Evolutionary conservation across 192 early-diverging fungal genomes (phyloP).

Genomic region (Geosiphon pyriformis): DNA sequence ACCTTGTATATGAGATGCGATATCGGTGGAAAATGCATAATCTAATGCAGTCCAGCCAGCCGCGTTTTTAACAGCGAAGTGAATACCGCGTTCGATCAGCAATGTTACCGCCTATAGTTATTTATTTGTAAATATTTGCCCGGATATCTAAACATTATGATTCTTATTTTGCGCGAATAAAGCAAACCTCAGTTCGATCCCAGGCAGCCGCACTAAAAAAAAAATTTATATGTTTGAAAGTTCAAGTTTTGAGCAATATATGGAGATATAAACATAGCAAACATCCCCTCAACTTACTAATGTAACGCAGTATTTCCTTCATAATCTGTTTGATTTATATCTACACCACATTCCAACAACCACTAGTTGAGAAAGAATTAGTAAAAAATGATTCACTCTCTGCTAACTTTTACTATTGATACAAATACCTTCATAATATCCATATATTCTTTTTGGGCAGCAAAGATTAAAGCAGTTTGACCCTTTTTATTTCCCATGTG

Average conservation of each 20-base stretch:
- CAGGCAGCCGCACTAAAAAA: slow-evolving; percentile 18
- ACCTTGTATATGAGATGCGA: slow-evolving; percentile 17
- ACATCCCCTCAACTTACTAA: slow-evolving; percentile 19
- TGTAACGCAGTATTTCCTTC: slow-evolving; percentile 19
- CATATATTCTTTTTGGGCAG: slow-evolving; percentile 4
- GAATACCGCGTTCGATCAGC: slow-evolving; percentile 18
- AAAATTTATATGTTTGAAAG: not conserved
- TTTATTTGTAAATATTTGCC: not conserved
- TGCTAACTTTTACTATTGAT: not conserved
- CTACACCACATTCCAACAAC: slow-evolving; percentile 7
- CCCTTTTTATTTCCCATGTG: slow-evolving; percentile 20
- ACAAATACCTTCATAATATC: slow-evolving; percentile 13
- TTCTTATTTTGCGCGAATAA: no score
- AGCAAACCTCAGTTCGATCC: slow-evolving; percentile 14
- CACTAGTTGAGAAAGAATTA: not conserved
- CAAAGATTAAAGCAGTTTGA: slow-evolving; percentile 23
- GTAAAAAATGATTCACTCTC: not conserved
- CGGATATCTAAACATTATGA: not conserved
- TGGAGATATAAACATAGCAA: not conserved
- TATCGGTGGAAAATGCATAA: slow-evolving; percentile 16
- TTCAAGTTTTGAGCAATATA: not conserved
- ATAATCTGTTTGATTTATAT: slow-evolving; percentile 23
- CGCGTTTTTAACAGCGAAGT: slow-evolving; percentile 9
- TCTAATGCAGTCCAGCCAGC: slow-evolving; percentile 23
- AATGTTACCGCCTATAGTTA: slow-evolving; percentile 7